Conservation (phyloP, 345 rosid genomes). For the Brassica rapa region DNA sequence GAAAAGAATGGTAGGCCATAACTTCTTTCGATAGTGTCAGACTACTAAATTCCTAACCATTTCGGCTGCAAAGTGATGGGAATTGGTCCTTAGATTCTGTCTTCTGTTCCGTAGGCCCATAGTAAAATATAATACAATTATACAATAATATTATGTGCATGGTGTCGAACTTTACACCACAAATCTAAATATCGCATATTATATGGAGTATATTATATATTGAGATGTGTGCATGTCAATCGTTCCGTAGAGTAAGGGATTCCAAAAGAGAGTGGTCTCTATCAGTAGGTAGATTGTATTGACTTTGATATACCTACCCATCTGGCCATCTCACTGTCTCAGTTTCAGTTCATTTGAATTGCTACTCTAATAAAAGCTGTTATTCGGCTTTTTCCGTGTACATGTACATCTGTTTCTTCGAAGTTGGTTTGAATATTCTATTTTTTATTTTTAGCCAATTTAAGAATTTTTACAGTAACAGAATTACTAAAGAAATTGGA, state of each 20-base stretch:
- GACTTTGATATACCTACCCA: neutral
- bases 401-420: neutral
- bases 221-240: conserved; percentile 16
- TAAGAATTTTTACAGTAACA: neutral
- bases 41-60: neutral
- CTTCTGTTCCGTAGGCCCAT: neutral
- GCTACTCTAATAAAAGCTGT: neutral
- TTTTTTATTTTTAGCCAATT: too few relatives aligned
- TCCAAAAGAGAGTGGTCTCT: neutral
- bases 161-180: neutral
- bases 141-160: neutral
- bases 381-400: neutral
- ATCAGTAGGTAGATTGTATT: neutral
- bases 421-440: neutral
- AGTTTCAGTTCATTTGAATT: neutral
- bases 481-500: neutral
- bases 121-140: neutral
- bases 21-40: neutral
- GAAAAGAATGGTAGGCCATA: neutral
- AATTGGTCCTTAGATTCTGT: conserved; percentile 8
- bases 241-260: conserved; percentile 7
- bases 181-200: neutral
- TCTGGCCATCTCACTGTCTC: neutral
- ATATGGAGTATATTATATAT: neutral
- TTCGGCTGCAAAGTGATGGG: neutral